Evolutionary conservation across 306 rosid genomes (phyloP).

Genomic region (Psophocarpus tetragonolobus): DNA sequence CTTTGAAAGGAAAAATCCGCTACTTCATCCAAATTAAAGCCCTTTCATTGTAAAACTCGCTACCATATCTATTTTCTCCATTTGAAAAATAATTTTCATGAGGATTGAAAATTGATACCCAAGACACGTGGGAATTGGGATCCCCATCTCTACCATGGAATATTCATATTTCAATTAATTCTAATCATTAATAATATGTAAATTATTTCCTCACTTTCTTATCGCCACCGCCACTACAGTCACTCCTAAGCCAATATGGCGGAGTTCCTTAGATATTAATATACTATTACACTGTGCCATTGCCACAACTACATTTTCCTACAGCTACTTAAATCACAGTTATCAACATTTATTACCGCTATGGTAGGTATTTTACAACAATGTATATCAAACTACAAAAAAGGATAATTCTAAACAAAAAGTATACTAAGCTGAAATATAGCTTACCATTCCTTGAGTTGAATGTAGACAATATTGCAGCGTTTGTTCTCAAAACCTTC

Average conservation of each 20-base stretch:
- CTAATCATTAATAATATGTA: background rate
- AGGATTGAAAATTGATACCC: background rate
- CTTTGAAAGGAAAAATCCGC: background rate
- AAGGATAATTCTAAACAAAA: background rate
- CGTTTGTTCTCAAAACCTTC: constrained; percentile 28
- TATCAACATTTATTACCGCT: background rate
- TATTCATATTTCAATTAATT: background rate
- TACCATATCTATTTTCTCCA: background rate
- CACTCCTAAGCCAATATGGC: background rate
- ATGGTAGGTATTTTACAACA: background rate
- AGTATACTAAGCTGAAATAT: background rate
- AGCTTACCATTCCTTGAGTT: constrained; percentile 27
- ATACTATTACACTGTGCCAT: background rate
- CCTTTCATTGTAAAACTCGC: background rate
- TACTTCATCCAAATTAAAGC: background rate
- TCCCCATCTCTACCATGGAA: background rate
- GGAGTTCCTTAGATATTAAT: background rate
- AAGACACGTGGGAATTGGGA: background rate
- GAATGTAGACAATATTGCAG: background rate
- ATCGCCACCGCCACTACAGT: background rate
- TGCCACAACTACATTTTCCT: background rate
- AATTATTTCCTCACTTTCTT: background rate
- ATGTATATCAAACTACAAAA: background rate
- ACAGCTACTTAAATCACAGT: background rate
- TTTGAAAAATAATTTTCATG: background rate